phyloP scores from a whole-genome alignment of 1,284 basidiomycete species.

The Moesziomyces sp. region DNA sequence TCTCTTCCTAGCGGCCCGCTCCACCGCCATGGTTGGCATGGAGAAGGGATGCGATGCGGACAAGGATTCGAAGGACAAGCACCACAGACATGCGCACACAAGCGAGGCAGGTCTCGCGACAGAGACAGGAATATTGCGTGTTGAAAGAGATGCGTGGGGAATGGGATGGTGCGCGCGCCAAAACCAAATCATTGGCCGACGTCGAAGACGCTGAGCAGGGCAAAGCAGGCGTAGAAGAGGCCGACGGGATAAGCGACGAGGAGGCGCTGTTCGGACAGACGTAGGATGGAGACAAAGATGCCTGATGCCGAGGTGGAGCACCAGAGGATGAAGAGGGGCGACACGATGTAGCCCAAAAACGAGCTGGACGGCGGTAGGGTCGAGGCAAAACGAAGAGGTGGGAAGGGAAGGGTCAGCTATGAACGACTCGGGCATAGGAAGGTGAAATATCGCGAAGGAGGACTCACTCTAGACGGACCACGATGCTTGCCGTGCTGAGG shows the following conservation, averaged over 20 bases:
- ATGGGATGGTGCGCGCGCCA: background rate
- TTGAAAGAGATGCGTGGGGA: background rate
- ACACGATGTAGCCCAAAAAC: conserved; percentile 58
- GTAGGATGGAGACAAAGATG: conserved; percentile 66
- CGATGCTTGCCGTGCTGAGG: conserved; percentile 88
- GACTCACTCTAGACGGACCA: conserved; percentile 86
- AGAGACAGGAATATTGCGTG: background rate
- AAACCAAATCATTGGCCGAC: conserved; percentile 25
- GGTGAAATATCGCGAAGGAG: too few species aligned
- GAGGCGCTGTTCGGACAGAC: conserved; percentile 64
- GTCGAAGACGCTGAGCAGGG: conserved; percentile 64
- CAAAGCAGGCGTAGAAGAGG: conserved; percentile 66
- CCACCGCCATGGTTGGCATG: too few species aligned
- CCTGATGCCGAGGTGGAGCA: conserved; percentile 65
- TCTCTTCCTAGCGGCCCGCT: too few species aligned
- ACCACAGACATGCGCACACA: too few species aligned
- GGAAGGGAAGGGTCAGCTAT: background rate
- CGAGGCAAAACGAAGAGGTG: background rate
- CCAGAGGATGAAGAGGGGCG: conserved; percentile 67
- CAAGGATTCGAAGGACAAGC: too few species aligned
- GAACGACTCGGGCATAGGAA: conserved; percentile 1
- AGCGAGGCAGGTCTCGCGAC: background rate
- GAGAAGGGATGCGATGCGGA: too few species aligned
- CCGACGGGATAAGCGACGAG: conserved; percentile 66
- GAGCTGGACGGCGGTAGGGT: conserved; percentile 13